Evolutionary conservation across 1,284 basidiomycete genomes (phyloP).

Genomic region (Sanghuangporus sanghuang): DNA sequence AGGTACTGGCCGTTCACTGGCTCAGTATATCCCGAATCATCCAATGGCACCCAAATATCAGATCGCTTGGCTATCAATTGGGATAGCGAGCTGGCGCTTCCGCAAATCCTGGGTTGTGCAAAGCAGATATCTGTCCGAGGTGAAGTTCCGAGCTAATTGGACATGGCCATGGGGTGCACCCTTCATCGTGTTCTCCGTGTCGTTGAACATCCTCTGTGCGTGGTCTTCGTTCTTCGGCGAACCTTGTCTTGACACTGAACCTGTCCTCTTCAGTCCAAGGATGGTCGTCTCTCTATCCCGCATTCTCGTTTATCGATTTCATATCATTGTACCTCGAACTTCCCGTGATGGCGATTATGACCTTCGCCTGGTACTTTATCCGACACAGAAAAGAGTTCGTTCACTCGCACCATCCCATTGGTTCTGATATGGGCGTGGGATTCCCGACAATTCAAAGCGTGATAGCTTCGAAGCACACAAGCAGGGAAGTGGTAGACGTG

Average conservation of each 20-base stretch:
- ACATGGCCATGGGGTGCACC: slow-evolving; percentile 77
- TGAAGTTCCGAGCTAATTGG: slow-evolving; percentile 69
- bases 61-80: slow-evolving; percentile 78
- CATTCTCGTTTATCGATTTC: slow-evolving; percentile 59
- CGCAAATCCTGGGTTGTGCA: slow-evolving; percentile 68
- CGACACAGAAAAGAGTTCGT: neutral
- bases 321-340: slow-evolving; percentile 72
- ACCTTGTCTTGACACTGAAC: neutral
- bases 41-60: neutral
- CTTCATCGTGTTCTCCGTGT: slow-evolving; percentile 61
- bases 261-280: slow-evolving; percentile 59
- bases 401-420: neutral
- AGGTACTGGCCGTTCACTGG: slow-evolving; percentile 60
- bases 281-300: slow-evolving; percentile 70
- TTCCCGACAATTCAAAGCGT: neutral
- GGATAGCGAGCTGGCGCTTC: slow-evolving; percentile 74
- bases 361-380: slow-evolving; percentile 46
- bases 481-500: slow-evolving; percentile 9
- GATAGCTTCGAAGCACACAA: neutral
- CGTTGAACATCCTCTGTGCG: slow-evolving; percentile 56
- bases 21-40: slow-evolving; percentile 38
- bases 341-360: slow-evolving; percentile 63
- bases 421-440: neutral
- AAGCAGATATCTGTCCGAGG: slow-evolving; percentile 56
- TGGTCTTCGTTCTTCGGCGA: slow-evolving; percentile 10